These are phyloP conservation scores for Puccinia brachypodii DNA, from an alignment of 1,284 basidiomycete genomes.

Conservation along the genomic window DNA sequence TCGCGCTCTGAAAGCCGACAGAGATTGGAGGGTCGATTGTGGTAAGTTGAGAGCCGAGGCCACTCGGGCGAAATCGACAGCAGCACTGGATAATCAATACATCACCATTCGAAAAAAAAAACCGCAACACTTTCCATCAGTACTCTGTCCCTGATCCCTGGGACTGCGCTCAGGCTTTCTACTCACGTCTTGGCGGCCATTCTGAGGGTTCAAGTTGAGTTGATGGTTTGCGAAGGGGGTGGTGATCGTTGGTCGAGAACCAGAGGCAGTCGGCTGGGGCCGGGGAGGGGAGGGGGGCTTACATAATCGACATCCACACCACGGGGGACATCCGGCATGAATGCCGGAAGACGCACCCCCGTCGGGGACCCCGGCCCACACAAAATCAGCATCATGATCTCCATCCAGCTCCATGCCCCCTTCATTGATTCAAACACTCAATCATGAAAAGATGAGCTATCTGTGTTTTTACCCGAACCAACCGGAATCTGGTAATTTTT, in stretches of 20 bases:
- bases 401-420: no score
- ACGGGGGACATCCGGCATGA: no score
- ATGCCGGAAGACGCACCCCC: no score
- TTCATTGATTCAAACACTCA: no score
- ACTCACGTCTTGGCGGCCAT: constrained; percentile 44
- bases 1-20: constrained; percentile 96
- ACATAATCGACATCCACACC: not conserved
- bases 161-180: not conserved
- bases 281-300: not conserved
- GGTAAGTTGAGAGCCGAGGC: constrained; percentile 55
- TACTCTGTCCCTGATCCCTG: not conserved
- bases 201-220: not conserved
- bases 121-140: not conserved
- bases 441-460: no score
- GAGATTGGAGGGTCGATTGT: constrained; percentile 60
- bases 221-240: not conserved
- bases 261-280: not conserved
- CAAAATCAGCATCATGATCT: no score
- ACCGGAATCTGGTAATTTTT: no score
- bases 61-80: constrained; percentile 53
- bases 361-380: no score
- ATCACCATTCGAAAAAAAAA: not conserved
- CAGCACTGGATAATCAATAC: not conserved
- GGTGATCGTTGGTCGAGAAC: not conserved
- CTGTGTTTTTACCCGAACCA: no score